Evolutionary conservation across 2,329 filamentous ascomycete species (phyloP), one percentile per base, ranked within the genome.

Genomic region (Cladorrhinum sp.): DNA sequence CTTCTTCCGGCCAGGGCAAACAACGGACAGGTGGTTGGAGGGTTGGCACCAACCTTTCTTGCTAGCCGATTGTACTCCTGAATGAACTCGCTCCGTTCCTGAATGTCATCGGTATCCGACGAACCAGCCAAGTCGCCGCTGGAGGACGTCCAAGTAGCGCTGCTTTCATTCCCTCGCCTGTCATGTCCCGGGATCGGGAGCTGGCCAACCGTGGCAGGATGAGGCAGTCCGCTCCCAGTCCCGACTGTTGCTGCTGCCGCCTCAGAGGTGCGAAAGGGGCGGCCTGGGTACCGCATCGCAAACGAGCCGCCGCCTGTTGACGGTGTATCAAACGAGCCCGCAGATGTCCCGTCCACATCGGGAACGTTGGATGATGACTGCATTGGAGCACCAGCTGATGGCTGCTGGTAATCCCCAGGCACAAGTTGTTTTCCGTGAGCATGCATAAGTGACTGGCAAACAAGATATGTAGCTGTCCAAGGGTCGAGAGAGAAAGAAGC

Each of bases 21-120:
- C 7, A 1, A 46, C 8, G 18, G n/a, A 23, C 1, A 55, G 8
- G 2, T 42, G 16, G 14, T 42, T 14, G 6, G 36, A 52, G 6
- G n/a, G 51, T 20, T 36, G 4, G 51, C 14, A 58, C 65, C 30
- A 63, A 86, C 85, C 79, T 83, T 83, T 59, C 76, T 79, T 2
- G 86, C 86, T 4, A 88, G 70, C 3, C 78, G 75, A 69, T 88
- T 88, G 71, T 87, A 89, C 65, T 86, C 82, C 7, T 79, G 67
- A 5, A 87, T 70, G 68, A 83, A 84, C 2, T 73, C 67, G 1
- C 73, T 70, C 28, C 83, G 76, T 57, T 82, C 77, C 36, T 80
- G 78, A 16, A 80, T 70, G 28, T 80, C 79, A 46, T 84, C 82
- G 3, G 73, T 73, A 57, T 85, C 81, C 20, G 76, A 78, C 30